A percentile compares a stretch with the other conserved stretches of the same genome.
Evolutionary conservation across 2,329 filamentous ascomycete species (phyloP).

Genomic region (Fusarium odoratissimum): DNA sequence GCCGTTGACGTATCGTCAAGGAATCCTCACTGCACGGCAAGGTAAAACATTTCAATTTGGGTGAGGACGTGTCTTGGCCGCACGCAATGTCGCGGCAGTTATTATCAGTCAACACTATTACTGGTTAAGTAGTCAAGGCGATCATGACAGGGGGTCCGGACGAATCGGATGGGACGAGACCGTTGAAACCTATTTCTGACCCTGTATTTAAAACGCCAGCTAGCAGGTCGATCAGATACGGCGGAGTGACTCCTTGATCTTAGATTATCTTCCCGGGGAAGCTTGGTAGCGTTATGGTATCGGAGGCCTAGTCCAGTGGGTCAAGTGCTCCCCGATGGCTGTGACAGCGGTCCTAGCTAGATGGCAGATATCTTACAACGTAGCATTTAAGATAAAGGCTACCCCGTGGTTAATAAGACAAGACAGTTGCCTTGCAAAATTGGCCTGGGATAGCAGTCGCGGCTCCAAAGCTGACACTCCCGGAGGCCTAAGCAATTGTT

Average conservation of each 20-base stretch:
- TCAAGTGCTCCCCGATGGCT: background rate
- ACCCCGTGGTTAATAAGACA: background rate
- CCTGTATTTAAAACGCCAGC: background rate
- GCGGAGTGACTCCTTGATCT: background rate
- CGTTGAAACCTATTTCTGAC: background rate
- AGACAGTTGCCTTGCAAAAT: background rate
- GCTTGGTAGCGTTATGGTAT: background rate
- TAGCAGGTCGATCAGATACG: background rate
- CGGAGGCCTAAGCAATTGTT: background rate
- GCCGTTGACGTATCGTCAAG: background rate
- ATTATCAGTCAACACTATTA: background rate
- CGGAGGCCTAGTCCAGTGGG: background rate
- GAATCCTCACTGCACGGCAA: background rate
- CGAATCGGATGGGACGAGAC: background rate
- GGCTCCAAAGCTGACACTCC: slow-evolving; percentile 5
- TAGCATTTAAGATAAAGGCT: background rate
- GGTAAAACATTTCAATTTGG: background rate
- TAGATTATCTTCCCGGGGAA: background rate
- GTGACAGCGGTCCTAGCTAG: background rate
- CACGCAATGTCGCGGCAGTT: background rate
- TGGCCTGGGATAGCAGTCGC: background rate
- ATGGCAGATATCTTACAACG: background rate
- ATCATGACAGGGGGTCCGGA: background rate
- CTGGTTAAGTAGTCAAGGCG: background rate
- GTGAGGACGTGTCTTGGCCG: slow-evolving; percentile 3